phyloP scores from a whole-genome alignment of 169 alveolate species.

The Pseudocohnilembus persalinus region DNA sequence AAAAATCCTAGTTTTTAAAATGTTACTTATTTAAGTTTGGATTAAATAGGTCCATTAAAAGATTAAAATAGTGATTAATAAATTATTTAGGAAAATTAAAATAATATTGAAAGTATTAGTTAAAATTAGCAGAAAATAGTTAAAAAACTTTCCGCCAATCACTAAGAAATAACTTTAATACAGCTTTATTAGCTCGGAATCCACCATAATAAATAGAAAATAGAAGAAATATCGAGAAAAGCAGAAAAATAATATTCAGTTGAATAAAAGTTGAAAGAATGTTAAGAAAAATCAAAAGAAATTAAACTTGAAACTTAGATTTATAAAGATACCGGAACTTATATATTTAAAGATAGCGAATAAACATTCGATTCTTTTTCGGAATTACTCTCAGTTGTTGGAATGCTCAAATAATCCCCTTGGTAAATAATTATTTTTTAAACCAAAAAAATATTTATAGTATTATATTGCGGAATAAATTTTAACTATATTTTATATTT shows the following conservation, averaged over 20 bases:
- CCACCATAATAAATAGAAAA: neutral
- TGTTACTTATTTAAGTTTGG: too few species aligned
- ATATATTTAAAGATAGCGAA: constrained; percentile 53
- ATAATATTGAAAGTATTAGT: constrained; percentile 1
- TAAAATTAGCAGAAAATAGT: neutral
- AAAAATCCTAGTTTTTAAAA: too few species aligned
- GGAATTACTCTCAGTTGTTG: constrained; percentile 48
- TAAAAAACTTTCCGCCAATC: neutral
- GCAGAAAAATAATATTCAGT: constrained; percentile 16
- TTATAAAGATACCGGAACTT: constrained; percentile 24
- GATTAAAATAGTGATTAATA: too few species aligned
- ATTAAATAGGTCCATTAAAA: too few species aligned
- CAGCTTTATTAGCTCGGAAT: neutral
- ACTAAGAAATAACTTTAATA: neutral
- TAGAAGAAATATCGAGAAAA: constrained; percentile 21
- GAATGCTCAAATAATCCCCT: constrained; percentile 54
- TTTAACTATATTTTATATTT: too few species aligned
- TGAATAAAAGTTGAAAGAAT: constrained; percentile 18
- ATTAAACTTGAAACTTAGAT: neutral
- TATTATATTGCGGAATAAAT: too few species aligned
- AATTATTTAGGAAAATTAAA: neutral
- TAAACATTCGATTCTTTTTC: constrained; percentile 49
- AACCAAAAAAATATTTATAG: too few species aligned
- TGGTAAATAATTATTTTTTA: too few species aligned
- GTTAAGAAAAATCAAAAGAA: constrained; percentile 1